These are phyloP conservation scores for Hanseniaspora jakobsenii DNA, from an alignment of 805 yeast species.

Conservation along the genomic window DNA sequence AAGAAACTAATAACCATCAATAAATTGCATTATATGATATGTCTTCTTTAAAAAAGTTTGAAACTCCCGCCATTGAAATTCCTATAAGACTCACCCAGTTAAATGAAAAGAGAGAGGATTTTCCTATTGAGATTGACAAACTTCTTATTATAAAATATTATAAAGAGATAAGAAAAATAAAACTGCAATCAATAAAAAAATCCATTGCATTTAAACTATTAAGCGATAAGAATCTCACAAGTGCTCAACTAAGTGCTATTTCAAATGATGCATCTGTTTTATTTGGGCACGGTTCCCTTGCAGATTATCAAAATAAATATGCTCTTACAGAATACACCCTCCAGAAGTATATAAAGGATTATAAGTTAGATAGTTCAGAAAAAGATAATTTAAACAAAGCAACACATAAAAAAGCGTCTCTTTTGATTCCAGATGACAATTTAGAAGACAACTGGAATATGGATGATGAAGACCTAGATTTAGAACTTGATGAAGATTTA, in stretches of 20 bases:
- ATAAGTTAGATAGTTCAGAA: no score
- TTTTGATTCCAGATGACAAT: neutral
- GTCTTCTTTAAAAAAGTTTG: neutral
- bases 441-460: neutral
- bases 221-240: neutral
- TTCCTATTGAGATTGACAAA: neutral
- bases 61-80: slow-evolving; percentile 1
- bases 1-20: no score
- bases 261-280: neutral
- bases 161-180: slow-evolving; percentile 3
- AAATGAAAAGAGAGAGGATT: neutral
- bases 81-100: neutral
- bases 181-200: slow-evolving; percentile 8
- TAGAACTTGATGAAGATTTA: no score
- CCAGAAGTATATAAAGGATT: neutral
- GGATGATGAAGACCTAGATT: no score
- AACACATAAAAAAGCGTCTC: no score
- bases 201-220: neutral
- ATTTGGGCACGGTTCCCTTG: slow-evolving; percentile 6
- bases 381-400: neutral
- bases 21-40: neutral
- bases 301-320: slow-evolving; percentile 8
- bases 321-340: slow-evolving; percentile 2
- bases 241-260: neutral
- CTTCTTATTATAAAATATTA: neutral